Base-by-base conservation (phyloP, 2,329 filamentous ascomycete species). In the Chaetomium sp. region DNA sequence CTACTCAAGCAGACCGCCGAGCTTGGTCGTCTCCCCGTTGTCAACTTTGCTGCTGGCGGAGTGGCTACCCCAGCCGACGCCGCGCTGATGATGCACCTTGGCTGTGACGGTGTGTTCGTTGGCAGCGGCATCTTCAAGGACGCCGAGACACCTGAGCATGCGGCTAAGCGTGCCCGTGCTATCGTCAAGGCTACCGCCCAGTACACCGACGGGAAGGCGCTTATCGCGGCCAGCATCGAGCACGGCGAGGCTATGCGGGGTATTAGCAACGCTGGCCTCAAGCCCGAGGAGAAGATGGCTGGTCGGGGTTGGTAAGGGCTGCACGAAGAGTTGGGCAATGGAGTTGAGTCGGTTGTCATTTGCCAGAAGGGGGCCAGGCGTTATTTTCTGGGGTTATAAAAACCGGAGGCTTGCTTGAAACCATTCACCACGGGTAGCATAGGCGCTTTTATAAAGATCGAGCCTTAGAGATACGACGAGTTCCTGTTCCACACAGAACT, bases 41-140 rank as follows among this genome's bases (percentile, higher is more conserved):
- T 99, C 62, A 97, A 97, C 79, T 97, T 99, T 66, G 94, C 94
- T 0, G 94, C 94, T 3, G 94, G 94, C n/a, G 94, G 94, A 56
- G 88, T 99, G n/a, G 94, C 94, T n/a, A 99, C 94, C 1, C 94
- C 94, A 0, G 94, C 94, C 0, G 94, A 99, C 73, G 94, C 94
- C 0, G 94, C 94, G 2, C 78, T 99, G 58, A 76, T 99, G 92
- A 99, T 99, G 94, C 92, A 97, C 79, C 78, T 99, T 61, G 94
- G 94, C 58, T 97, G 94, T 69, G 94, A 99, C 68, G 94, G 94
- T 56, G 94, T 99, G 38, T 99, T 99, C 69, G 94, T 99, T 38
- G 94, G 94, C 34, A 91, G 85, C 56, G 94, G 94, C 34, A 97
- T 97, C 72, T 99, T 99, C 83, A 97, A 97, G 83, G 64, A 64